Base-by-base conservation (phyloP, 306 rosid species). In the Citrullus colocynthis region DNA sequence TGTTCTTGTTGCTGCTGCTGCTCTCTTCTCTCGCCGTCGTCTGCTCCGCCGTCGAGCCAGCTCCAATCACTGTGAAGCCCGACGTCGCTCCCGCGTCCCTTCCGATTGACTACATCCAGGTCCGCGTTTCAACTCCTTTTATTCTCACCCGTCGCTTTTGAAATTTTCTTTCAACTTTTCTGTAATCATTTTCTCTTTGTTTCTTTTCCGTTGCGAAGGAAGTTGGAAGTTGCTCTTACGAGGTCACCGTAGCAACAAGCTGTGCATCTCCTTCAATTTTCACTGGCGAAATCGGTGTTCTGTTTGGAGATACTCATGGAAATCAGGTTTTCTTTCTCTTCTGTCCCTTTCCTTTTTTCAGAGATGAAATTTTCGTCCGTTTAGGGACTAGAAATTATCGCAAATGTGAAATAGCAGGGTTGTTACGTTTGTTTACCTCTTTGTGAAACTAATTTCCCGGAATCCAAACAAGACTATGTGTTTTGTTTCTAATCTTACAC, bases 61-160 rank as follows among this genome's bases (percentile, higher is more conserved):
- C 39, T 48, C 52, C 74, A 34, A 81, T 80, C 84, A 20, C 78
- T 64, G 54, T 60, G 66, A 78, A 39, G 5, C 93, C 91, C 44
- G 90, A 81, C 5, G 85, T 84, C 1, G 89, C 79, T 24, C 45
- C 80, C 45, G 8, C 30, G 14, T 80, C 81, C 13, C 80, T 86
- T 76, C 82, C 65, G 63, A 59, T 86, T 83, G 73, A 56, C 76
- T 54, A 74, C 12, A 63, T 81, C 42, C 82, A 81, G 83, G 89
- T 81, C 52, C 52, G 76, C 15, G 15, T 58, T 75, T 58, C 65
- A 28, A 18, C 51, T 2, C 48, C 10, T 17, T 9, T 6, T 51
- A 12, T 3, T 41, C 10, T 58, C 51, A 42, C 41, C 32, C 5
- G 48, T 55, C 6, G 21, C 39, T 13, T 13, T 7, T 44, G n/a